These are phyloP conservation scores for Torulaspora pretoriensis DNA, from an alignment of 1,139 yeast species.

Conservation along the genomic window DNA sequence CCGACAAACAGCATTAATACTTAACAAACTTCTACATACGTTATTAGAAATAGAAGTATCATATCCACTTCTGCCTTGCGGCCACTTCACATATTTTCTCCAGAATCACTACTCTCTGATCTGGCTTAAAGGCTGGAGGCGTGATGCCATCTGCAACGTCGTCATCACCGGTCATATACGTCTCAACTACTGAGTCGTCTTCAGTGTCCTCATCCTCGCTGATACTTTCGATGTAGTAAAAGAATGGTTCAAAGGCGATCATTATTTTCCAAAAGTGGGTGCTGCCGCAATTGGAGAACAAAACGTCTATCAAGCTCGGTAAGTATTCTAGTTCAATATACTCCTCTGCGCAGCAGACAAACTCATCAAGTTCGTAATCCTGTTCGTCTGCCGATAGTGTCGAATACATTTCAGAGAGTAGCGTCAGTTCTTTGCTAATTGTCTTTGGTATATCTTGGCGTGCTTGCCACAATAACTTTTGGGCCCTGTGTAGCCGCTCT, in stretches of 20 bases:
- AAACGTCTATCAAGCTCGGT: constrained; percentile 34
- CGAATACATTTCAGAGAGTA: constrained; percentile 37
- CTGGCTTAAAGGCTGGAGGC: constrained; percentile 28
- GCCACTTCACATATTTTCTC: constrained; percentile 38
- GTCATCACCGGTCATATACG: constrained; percentile 3
- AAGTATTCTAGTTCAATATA: constrained; percentile 37
- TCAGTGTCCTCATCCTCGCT: constrained; percentile 29
- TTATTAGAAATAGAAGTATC: constrained; percentile 5
- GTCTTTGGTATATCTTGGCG: constrained; percentile 38
- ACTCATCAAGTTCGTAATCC: constrained; percentile 37
- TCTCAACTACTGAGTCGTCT: constrained; percentile 6
- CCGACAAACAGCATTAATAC: constrained; percentile 29
- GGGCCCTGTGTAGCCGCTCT: constrained; percentile 35
- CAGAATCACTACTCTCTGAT: constrained; percentile 36
- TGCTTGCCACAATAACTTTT: constrained; percentile 36
- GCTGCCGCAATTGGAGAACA: constrained; percentile 33
- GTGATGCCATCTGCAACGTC: constrained; percentile 12
- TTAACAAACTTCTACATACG: background rate
- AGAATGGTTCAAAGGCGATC: constrained; percentile 36
- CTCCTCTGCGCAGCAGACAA: constrained; percentile 38
- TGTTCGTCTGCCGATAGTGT: constrained; percentile 37
- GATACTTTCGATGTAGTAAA: constrained; percentile 36
- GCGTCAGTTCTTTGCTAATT: constrained; percentile 35
- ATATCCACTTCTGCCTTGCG: constrained; percentile 38
- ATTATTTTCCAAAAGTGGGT: constrained; percentile 35